Evolutionary conservation across 2,329 filamentous ascomycete genomes (phyloP).

Genomic region (Diplodia corticola): DNA sequence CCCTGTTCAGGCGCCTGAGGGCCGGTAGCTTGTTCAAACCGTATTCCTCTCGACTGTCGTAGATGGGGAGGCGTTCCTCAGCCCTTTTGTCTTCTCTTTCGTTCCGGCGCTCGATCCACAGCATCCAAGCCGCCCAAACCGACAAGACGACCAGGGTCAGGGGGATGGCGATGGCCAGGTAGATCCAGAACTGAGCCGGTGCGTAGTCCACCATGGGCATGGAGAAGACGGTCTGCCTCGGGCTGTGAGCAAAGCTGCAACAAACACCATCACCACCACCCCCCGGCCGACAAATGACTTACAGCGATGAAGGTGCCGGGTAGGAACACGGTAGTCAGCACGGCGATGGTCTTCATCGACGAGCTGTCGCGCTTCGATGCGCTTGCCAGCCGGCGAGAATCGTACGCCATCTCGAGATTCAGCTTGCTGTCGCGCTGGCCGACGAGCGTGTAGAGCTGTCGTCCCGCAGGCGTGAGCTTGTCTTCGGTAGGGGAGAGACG

Average conservation of each 20-base stretch:
- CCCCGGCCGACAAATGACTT: too few relatives aligned
- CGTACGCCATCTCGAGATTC: background rate
- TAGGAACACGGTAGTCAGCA: conserved; percentile 22
- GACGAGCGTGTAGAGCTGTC: background rate
- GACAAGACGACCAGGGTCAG: conserved; percentile 14
- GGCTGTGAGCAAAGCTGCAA: too few relatives aligned
- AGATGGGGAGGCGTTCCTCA: background rate
- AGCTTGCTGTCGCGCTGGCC: background rate
- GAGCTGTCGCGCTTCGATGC: conserved; percentile 19
- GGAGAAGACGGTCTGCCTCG: conserved; percentile 1
- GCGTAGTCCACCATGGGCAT: conserved; percentile 16
- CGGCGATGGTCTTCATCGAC: conserved; percentile 24
- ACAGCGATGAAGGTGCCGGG: conserved; percentile 23
- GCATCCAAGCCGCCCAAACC: conserved; percentile 4
- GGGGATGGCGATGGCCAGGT: conserved; percentile 18
- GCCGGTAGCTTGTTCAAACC: background rate
- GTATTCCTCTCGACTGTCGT: background rate
- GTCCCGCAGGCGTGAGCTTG: background rate
- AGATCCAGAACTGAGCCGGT: conserved; percentile 10
- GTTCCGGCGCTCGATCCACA: background rate
- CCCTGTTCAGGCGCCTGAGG: background rate
- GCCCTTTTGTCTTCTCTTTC: background rate
- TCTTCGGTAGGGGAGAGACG: background rate
- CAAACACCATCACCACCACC: too few relatives aligned
- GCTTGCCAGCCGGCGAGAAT: background rate